These are phyloP conservation scores for Trichothecium roseum DNA, from an alignment of 2,329 filamentous ascomycete species.

Conservation along the genomic window DNA sequence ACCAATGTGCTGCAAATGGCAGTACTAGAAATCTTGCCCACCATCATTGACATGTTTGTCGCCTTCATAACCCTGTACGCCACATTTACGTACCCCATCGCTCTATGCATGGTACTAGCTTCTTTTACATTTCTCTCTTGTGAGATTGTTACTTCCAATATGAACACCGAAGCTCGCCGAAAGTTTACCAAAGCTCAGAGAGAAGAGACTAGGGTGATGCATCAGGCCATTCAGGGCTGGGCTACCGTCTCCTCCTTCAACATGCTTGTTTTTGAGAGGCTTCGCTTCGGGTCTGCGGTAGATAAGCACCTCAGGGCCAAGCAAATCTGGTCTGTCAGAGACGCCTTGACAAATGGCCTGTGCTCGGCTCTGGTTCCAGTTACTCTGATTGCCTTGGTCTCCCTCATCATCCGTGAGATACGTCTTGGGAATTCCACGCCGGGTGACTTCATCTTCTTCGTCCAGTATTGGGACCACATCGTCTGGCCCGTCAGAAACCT, in stretches of 20 bases:
- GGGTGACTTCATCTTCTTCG: constrained; percentile 50
- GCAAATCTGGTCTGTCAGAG: constrained; percentile 9
- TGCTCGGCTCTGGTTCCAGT: constrained; percentile 32
- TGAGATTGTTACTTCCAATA: constrained; percentile 21
- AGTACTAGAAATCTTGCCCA: constrained; percentile 50
- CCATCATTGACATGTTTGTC: constrained; percentile 49
- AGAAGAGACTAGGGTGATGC: constrained; percentile 40
- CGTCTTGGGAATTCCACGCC: constrained; percentile 27
- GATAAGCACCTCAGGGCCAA: constrained; percentile 13
- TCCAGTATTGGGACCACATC: constrained; percentile 44
- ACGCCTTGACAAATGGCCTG: constrained; percentile 11
- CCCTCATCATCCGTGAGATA: constrained; percentile 35
- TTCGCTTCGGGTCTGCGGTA: constrained; percentile 15
- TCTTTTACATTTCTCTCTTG: constrained; percentile 9
- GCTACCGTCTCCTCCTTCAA: constrained; percentile 40
- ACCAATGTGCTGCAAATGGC: constrained; percentile 49
- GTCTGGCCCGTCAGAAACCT: constrained; percentile 23
- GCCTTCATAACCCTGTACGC: constrained; percentile 50
- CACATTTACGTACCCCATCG: constrained; percentile 52
- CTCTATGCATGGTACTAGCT: constrained; percentile 21
- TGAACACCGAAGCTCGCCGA: constrained; percentile 27
- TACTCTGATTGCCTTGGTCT: constrained; percentile 21
- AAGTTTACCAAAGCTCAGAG: constrained; percentile 27
- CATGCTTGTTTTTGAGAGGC: constrained; percentile 18
- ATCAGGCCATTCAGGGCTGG: constrained; percentile 51